Percentiles rank a stretch among this genome's conserved stretches.
These are phyloP conservation scores for Carex parvula DNA, from an alignment of 176 grass and related monocot species.

Conservation along the genomic window DNA sequence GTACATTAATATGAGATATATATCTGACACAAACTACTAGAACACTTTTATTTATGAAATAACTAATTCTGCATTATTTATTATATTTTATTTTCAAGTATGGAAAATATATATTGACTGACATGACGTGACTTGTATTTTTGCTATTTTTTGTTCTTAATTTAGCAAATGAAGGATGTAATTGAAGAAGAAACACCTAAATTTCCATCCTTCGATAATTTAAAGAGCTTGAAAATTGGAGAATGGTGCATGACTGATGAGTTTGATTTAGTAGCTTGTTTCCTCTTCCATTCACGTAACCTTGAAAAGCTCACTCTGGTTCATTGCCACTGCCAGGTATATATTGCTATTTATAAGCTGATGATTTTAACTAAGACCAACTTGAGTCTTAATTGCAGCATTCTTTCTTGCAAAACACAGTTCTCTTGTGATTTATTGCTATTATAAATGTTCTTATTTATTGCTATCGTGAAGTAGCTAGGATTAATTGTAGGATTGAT, in stretches of 20 bases:
- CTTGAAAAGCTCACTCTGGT: neutral
- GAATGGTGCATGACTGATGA: neutral
- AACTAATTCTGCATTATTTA: no score
- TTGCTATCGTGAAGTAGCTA: no score
- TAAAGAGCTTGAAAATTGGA: conserved; percentile 9
- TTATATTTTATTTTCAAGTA: neutral
- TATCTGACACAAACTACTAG: no score
- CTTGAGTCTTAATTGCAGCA: neutral
- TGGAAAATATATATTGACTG: neutral
- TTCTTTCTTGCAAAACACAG: neutral
- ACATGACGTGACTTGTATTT: neutral
- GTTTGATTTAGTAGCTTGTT: neutral
- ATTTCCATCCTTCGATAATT: neutral
- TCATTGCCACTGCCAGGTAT: neutral
- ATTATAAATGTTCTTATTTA: no score
- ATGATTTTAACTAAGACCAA: neutral
- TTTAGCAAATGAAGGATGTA: neutral
- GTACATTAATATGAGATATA: no score
- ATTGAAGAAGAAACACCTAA: neutral
- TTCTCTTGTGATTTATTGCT: no score
- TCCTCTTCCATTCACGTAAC: neutral
- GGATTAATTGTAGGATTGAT: conserved; percentile 33
- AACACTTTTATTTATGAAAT: no score
- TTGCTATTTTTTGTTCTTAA: neutral
- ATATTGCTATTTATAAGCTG: no score